Evolutionary conservation across 2,329 filamentous ascomycete species (phyloP).

Genomic region (Colletotrichum lentis): DNA sequence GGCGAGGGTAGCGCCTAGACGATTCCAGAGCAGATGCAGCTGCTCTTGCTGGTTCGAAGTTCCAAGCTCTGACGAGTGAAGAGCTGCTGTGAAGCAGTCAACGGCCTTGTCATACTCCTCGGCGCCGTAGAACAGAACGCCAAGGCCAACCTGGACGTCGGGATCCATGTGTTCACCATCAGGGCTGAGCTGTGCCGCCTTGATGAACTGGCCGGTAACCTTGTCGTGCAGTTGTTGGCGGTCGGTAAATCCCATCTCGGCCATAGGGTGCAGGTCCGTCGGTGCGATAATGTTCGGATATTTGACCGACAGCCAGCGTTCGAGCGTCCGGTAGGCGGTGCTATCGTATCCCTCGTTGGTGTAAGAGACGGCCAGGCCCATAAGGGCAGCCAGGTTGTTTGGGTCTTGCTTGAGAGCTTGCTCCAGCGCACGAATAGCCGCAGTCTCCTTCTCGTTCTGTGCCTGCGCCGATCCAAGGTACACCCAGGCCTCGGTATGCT

Average conservation of each 20-base stretch:
- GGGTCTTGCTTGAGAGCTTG: slow-evolving; percentile 89
- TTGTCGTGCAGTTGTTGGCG: slow-evolving; percentile 88
- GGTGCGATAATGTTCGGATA: slow-evolving; percentile 85
- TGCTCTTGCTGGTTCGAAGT: slow-evolving; percentile 84
- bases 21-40: slow-evolving; percentile 95
- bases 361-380: slow-evolving; percentile 95
- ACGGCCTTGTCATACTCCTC: slow-evolving; percentile 99
- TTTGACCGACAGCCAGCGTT: slow-evolving; percentile 95
- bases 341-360: slow-evolving; percentile 99
- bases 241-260: slow-evolving; percentile 95
- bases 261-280: slow-evolving; percentile 73
- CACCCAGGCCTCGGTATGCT: slow-evolving; percentile 93
- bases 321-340: slow-evolving; percentile 93
- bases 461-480: slow-evolving; percentile 91
- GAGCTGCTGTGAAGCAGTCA: slow-evolving; percentile 93
- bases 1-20: slow-evolving; percentile 92
- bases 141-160: slow-evolving; percentile 95
- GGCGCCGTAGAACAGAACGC: slow-evolving; percentile 95
- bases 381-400: slow-evolving; percentile 85
- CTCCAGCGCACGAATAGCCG: slow-evolving; percentile 92
- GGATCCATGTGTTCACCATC: slow-evolving; percentile 96
- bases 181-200: slow-evolving; percentile 89
- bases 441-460: slow-evolving; percentile 98
- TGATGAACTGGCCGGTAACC: slow-evolving; percentile 89
- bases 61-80: slow-evolving; percentile 85